A percentile compares a stretch with the other conserved stretches of the same genome.
These are phyloP conservation scores for Saccharomyces hybrid DNA, from an alignment of 1,139 yeast genomes.

Conservation along the genomic window DNA sequence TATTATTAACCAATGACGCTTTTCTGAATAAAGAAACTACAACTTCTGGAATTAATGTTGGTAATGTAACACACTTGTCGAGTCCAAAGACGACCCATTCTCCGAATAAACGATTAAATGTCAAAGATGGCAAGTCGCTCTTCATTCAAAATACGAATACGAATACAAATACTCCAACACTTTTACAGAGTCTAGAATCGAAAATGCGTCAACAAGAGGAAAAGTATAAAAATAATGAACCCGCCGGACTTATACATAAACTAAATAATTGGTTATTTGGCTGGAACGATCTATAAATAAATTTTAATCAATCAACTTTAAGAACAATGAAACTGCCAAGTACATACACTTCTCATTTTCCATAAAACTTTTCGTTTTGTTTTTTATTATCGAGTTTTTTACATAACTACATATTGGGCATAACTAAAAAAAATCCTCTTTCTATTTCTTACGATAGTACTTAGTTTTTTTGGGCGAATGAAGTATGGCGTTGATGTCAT, in stretches of 20 bases:
- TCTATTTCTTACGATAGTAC: background rate
- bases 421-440: background rate
- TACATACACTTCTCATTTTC: background rate
- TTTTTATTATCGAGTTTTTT: background rate
- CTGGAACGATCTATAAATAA: constrained; percentile 42
- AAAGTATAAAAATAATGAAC: constrained; percentile 9
- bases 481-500: background rate
- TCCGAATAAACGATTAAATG: constrained; percentile 14
- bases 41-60: background rate
- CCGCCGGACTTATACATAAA: constrained; percentile 1
- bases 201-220: constrained; percentile 29
- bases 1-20: background rate
- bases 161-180: constrained; percentile 17
- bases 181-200: constrained; percentile 30
- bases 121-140: constrained; percentile 27
- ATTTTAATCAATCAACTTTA: no score
- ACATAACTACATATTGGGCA: background rate
- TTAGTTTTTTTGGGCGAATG: background rate
- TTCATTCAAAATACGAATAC: constrained; percentile 25
- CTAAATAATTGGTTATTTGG: constrained; percentile 44
- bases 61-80: background rate
- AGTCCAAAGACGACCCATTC: background rate
- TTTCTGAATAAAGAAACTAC: background rate
- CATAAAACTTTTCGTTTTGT: background rate
- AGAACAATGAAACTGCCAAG: background rate